phyloP scores from a whole-genome alignment of 345 rosid species.

The Noccaea caerulescens region DNA sequence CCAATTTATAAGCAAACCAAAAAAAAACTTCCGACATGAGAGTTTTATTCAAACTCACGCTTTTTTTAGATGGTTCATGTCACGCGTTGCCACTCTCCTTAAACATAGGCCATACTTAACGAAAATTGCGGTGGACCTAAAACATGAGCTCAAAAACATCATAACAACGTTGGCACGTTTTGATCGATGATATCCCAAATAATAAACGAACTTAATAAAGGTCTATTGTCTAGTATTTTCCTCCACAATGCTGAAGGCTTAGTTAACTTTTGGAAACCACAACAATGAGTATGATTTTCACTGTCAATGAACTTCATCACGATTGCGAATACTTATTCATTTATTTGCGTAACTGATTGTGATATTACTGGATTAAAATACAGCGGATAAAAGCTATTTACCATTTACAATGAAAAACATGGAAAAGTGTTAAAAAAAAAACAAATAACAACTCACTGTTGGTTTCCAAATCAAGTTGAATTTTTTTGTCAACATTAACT shows the following conservation, averaged over 20 bases:
- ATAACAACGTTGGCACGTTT: not conserved
- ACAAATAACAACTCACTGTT: not conserved
- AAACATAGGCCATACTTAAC: not conserved
- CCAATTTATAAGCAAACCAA: constrained; percentile 25
- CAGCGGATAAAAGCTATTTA: too few relatives aligned
- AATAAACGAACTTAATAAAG: not conserved
- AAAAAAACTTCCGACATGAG: not conserved
- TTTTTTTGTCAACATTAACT: not conserved
- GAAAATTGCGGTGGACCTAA: not conserved
- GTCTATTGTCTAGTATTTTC: too few relatives aligned
- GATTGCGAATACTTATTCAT: not conserved
- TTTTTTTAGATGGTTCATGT: constrained; percentile 27
- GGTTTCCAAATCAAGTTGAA: not conserved
- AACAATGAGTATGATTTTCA: too few relatives aligned
- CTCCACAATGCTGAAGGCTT: too few relatives aligned
- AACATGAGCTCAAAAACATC: not conserved
- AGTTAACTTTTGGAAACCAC: too few relatives aligned
- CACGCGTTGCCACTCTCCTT: not conserved
- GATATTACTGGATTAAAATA: too few relatives aligned
- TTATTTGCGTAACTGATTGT: too few relatives aligned
- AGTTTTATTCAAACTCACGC: not conserved
- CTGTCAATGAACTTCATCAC: not conserved
- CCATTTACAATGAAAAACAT: too few relatives aligned
- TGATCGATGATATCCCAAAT: not conserved
- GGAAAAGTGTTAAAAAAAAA: not conserved